A percentile compares a stretch with the other conserved stretches of the same genome.
Conservation (phyloP, 805 yeast genomes). For the Candida ovalis region DNA sequence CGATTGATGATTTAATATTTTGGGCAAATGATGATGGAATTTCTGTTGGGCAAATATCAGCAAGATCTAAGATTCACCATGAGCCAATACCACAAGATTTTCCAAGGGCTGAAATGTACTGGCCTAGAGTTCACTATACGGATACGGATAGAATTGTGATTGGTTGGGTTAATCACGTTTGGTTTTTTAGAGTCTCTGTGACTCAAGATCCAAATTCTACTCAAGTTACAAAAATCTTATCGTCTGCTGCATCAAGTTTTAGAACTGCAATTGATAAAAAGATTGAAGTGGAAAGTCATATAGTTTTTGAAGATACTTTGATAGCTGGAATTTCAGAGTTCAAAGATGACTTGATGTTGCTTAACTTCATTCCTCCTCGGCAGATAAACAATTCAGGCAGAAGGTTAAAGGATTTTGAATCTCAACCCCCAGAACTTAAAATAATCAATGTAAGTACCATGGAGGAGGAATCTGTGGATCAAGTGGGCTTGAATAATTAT, state of each 20-base stretch:
- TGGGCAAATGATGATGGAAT: conserved; percentile 89
- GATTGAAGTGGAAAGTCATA: conserved; percentile 44
- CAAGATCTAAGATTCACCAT: conserved; percentile 45
- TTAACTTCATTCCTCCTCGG: conserved; percentile 47
- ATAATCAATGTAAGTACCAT: conserved; percentile 63
- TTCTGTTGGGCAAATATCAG: conserved; percentile 54
- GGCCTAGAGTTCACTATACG: conserved; percentile 71
- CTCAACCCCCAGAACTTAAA: conserved; percentile 68
- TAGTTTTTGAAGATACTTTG: conserved; percentile 46
- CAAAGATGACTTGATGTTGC: conserved; percentile 59
- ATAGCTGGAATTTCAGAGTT: conserved; percentile 79
- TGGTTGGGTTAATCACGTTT: conserved; percentile 80
- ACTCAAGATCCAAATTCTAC: conserved; percentile 1
- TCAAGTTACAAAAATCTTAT: conserved; percentile 38
- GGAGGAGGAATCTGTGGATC: conserved; percentile 76
- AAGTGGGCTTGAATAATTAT: conserved; percentile 57
- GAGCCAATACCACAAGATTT: conserved; percentile 54
- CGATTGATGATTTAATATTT: conserved; percentile 60
- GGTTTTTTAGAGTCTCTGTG: conserved; percentile 43
- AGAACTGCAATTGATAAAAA: conserved; percentile 40
- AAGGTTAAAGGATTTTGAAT: conserved; percentile 11
- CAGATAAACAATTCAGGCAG: conserved; percentile 16
- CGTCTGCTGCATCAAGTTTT: conserved; percentile 52
- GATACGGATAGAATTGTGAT: conserved; percentile 65
- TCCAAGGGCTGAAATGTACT: conserved; percentile 71